Evolutionary conservation across 345 rosid genomes (phyloP), one percentile per base, ranked within the genome.

Genomic region (Trapa bicornis): DNA sequence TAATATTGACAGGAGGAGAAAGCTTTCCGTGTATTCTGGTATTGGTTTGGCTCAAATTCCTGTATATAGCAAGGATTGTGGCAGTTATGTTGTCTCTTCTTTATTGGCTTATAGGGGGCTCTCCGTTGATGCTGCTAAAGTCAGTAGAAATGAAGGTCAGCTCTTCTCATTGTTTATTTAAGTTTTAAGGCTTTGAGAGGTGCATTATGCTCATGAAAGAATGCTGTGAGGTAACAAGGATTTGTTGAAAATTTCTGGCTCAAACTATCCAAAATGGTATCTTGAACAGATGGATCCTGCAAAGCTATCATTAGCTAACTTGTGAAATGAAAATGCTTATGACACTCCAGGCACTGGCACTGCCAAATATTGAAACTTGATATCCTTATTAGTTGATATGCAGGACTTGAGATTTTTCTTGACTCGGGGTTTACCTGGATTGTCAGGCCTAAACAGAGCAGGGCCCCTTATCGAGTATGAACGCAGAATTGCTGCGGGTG

Each of bases 391-490:
- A 35, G 9, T 32, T 6, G 37, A 58, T 35, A 29, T n/a, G 5
- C 11, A 1, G 37, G 15, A 35, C 17, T 10, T 33, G 12, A 8
- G 11, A 10, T 32, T 58, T 32, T 58, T 29, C 63, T 32, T 33
- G 35, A 1, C 11, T 58, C 3, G 32, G 13, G 2, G 22, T 4
- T 54, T 32, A 39, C 22, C 53, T 64, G 60, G 71, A 62, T 54
- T 67, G 70, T 75, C 81, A 88, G 97, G 86, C 67, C 76, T 61
- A 68, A 78, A 62, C 37, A 76, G 71, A 75, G 88, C 75, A 42
- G 99, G 99, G 45, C 99, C 99, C 0, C 82, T 87, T 36, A 85
- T 89, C 54, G 99, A 91, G 87, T 94, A 94, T 71, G 89, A 89
- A 65, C 81, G 89, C 75, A 78, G 96, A 76, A 87, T 91, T 72